Evolutionary conservation across 1,139 yeast species (phyloP).

Genomic region (Casaregolazyma lundiana): DNA sequence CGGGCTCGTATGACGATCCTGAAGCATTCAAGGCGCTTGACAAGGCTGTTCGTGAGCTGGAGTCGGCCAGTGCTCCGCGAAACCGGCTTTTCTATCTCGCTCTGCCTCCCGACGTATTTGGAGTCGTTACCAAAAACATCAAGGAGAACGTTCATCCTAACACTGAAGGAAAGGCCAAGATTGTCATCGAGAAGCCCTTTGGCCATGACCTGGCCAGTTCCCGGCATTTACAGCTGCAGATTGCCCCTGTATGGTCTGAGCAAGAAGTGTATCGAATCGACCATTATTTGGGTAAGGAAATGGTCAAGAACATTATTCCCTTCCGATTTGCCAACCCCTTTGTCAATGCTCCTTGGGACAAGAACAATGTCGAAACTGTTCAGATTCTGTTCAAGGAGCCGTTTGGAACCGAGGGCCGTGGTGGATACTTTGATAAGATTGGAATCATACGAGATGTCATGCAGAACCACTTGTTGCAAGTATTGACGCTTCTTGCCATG

Average conservation of each 20-base stretch:
- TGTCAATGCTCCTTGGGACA: constrained; percentile 83
- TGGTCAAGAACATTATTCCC: constrained; percentile 89
- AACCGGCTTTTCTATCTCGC: constrained; percentile 85
- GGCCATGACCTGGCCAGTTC: constrained; percentile 86
- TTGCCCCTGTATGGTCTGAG: constrained; percentile 85
- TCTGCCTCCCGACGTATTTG: constrained; percentile 89
- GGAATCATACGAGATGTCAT: constrained; percentile 97
- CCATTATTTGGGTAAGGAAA: constrained; percentile 95
- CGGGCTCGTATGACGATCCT: constrained; percentile 75
- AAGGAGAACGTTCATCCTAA: constrained; percentile 63
- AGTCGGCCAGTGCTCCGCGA: constrained; percentile 39
- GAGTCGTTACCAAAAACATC: constrained; percentile 68
- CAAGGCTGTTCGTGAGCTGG: constrained; percentile 54
- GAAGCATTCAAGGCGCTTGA: constrained; percentile 65
- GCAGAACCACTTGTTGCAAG: constrained; percentile 96
- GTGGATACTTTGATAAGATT: constrained; percentile 92
- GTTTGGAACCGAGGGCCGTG: constrained; percentile 98
- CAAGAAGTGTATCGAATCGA: constrained; percentile 93
- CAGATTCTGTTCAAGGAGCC: constrained; percentile 94
- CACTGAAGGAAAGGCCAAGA: constrained; percentile 62
- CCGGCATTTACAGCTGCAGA: constrained; percentile 65
- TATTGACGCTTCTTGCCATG: constrained; percentile 87
- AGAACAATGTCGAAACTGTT: constrained; percentile 66
- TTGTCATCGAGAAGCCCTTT: constrained; percentile 95
- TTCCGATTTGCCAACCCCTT: constrained; percentile 87